Percentiles rank a stretch among this genome's conserved stretches.
These are phyloP conservation scores for Cercospora berteroae DNA, from an alignment of 2,329 filamentous ascomycete species.

Conservation along the genomic window DNA sequence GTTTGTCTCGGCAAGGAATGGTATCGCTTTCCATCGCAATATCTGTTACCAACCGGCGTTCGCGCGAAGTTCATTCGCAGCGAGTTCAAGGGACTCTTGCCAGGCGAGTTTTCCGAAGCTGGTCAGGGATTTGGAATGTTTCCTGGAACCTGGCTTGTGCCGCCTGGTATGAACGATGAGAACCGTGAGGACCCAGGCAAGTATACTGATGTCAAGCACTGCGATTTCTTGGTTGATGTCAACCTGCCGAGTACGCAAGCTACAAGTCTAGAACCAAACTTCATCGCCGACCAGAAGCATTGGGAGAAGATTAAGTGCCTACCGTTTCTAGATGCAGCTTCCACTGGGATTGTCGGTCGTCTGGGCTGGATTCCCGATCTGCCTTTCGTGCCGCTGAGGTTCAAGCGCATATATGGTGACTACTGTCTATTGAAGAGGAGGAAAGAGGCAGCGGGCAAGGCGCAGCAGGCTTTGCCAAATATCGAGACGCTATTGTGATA, in stretches of 20 bases:
- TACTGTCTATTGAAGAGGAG: conserved; percentile 78
- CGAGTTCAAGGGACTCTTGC: conserved; percentile 83
- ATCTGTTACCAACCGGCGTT: conserved; percentile 80
- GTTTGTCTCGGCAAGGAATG: conserved; percentile 95
- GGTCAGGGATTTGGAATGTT: conserved; percentile 64
- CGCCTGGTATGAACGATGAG: conserved; percentile 84
- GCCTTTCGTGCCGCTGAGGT: conserved; percentile 65
- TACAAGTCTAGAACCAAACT: conserved; percentile 75
- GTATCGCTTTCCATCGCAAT: conserved; percentile 95
- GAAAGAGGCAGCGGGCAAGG: conserved; percentile 9
- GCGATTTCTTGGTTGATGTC: conserved; percentile 84
- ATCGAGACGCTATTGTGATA: conserved; percentile 22
- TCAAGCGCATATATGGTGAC: conserved; percentile 75
- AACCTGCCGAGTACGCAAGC: conserved; percentile 62
- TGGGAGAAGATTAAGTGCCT: conserved; percentile 79
- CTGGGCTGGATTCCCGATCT: conserved; percentile 78
- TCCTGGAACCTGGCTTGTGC: conserved; percentile 78
- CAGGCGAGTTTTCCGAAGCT: conserved; percentile 83
- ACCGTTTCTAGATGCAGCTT: conserved; percentile 75
- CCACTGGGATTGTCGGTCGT: conserved; percentile 70
- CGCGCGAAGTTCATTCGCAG: conserved; percentile 86
- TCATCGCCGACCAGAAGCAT: conserved; percentile 66
- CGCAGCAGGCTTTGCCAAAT: conserved; percentile 16
- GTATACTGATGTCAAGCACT: conserved; percentile 74
- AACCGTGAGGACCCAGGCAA: conserved; percentile 85